Conservation (phyloP, 2,329 filamentous ascomycete genomes). For the Penicillium occitanis region DNA sequence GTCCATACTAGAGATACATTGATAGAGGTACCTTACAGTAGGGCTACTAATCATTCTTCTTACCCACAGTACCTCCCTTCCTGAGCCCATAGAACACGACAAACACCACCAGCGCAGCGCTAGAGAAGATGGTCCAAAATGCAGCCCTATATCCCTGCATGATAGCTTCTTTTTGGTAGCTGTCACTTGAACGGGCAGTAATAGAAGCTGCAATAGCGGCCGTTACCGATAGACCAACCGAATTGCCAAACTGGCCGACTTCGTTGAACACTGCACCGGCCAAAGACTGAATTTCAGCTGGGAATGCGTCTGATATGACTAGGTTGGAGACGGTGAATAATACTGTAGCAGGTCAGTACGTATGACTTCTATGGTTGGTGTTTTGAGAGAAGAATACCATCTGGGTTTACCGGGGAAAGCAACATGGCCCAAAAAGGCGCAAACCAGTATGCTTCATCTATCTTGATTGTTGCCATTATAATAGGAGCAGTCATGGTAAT, state of each 20-base stretch:
- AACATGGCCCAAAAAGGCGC: conserved; percentile 47
- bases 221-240: conserved; percentile 53
- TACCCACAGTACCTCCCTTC: not conserved
- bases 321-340: conserved; percentile 59
- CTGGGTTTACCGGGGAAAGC: conserved; percentile 35
- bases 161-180: not conserved
- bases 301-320: conserved; percentile 56
- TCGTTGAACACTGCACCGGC: conserved; percentile 64
- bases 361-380: not conserved
- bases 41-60: not conserved
- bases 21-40: not conserved
- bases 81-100: not conserved
- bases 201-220: conserved; percentile 48
- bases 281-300: conserved; percentile 56
- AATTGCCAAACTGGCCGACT: conserved; percentile 55
- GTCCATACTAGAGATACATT: not conserved
- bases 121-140: not conserved
- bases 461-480: conserved; percentile 50
- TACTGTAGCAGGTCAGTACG: not conserved
- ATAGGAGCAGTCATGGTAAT: conserved; percentile 41
- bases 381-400: not conserved
- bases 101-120: not conserved
- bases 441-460: conserved; percentile 50
- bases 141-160: conserved; percentile 5
- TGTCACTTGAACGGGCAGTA: conserved; percentile 28